phyloP scores from a whole-genome alignment of 345 rosid species.

The Kandelia obovata region DNA sequence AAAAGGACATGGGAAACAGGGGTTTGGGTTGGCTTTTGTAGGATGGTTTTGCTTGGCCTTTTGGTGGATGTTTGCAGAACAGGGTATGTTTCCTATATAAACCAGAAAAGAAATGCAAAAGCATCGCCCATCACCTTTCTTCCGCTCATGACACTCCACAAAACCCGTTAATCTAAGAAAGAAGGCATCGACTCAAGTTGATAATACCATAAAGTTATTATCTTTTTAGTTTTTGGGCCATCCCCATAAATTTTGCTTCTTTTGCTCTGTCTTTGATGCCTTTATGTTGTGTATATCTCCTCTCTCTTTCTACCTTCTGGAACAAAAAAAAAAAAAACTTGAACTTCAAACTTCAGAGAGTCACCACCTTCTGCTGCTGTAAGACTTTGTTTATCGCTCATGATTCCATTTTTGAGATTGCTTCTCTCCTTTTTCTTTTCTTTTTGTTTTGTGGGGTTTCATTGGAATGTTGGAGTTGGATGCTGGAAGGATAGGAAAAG shows the following conservation, averaged over 20 bases:
- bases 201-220: constrained; percentile 2
- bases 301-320: background rate
- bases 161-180: too few relatives aligned
- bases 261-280: constrained; percentile 7
- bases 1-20: constrained; percentile 3
- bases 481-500: background rate
- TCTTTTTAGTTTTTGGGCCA: background rate
- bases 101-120: constrained; percentile 11
- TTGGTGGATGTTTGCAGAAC: background rate
- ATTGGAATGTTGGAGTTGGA: constrained; percentile 8
- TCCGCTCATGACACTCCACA: too few relatives aligned
- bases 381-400: constrained; percentile 17
- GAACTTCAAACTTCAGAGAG: background rate
- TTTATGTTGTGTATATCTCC: too few relatives aligned
- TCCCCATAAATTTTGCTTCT: too few relatives aligned
- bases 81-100: constrained; percentile 13
- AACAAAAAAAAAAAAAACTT: background rate
- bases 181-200: background rate
- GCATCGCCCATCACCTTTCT: background rate
- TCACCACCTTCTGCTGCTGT: constrained; percentile 2
- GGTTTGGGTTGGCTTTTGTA: constrained; percentile 19
- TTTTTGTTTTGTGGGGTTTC: constrained; percentile 5
- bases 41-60: constrained; percentile 2
- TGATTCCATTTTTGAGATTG: background rate
- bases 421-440: background rate